Conservation (phyloP, 495 filamentous ascomycete genomes). For the Haplographium delicatum region DNA sequence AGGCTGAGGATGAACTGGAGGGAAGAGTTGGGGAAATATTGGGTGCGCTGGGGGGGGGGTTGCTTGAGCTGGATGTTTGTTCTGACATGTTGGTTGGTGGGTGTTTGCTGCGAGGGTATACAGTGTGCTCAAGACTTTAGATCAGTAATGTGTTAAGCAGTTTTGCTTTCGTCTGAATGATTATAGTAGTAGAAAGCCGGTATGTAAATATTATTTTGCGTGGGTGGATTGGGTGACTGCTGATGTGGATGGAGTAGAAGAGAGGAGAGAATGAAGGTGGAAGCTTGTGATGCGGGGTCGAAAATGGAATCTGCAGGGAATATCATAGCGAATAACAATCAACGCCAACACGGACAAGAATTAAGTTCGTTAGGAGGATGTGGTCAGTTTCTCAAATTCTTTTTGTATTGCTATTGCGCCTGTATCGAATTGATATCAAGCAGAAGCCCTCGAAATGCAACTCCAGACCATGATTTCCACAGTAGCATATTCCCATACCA, state of each 20-base stretch:
- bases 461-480: conserved; percentile 25
- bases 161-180: background rate
- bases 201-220: too few relatives aligned
- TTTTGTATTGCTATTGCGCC: conserved; percentile 16
- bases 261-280: background rate
- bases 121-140: background rate
- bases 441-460: conserved; percentile 24
- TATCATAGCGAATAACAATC: background rate
- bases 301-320: conserved; percentile 1
- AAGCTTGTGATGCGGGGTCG: conserved; percentile 17
- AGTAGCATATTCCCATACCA: conserved; percentile 25
- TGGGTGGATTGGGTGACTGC: background rate
- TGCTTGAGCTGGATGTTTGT: conserved; percentile 2
- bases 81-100: conserved; percentile 11
- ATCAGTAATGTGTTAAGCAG: background rate
- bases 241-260: background rate
- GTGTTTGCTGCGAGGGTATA: background rate
- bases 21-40: conserved; percentile 17
- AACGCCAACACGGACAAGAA: too few relatives aligned
- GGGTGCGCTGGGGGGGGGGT: conserved; percentile 1
- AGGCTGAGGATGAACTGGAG: conserved; percentile 18
- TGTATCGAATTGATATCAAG: conserved; percentile 4
- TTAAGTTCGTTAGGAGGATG: too few relatives aligned
- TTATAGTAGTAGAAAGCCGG: background rate
- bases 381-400: conserved; percentile 1